These are phyloP conservation scores for Paraconiothyrium sp. DNA, from an alignment of 2,329 filamentous ascomycete species.

Conservation along the genomic window DNA sequence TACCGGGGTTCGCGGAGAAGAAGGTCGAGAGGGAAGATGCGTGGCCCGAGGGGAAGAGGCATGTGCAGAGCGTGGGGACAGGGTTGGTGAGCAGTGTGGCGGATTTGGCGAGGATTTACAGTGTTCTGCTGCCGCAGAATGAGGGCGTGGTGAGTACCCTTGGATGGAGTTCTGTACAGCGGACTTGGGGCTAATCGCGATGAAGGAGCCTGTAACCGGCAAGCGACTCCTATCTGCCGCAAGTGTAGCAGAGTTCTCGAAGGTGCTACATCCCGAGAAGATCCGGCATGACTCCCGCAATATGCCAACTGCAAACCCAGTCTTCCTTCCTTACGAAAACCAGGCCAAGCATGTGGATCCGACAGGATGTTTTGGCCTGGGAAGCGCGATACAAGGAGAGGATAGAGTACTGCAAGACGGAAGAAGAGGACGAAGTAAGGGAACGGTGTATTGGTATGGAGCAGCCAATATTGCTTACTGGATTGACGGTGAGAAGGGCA, in stretches of 20 bases:
- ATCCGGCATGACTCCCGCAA: slow-evolving; percentile 25
- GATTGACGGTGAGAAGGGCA: slow-evolving; percentile 33
- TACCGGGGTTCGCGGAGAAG: slow-evolving; percentile 23
- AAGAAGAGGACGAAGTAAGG: slow-evolving; percentile 29
- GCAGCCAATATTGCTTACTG: slow-evolving; percentile 36
- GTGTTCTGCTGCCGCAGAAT: slow-evolving; percentile 30
- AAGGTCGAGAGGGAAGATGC: slow-evolving; percentile 18
- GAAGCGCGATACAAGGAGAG: slow-evolving; percentile 62
- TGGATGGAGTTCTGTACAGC: background rate
- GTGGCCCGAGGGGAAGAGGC: slow-evolving; percentile 28
- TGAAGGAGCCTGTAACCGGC: slow-evolving; percentile 23
- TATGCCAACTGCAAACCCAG: slow-evolving; percentile 56
- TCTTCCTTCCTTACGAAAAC: slow-evolving; percentile 54
- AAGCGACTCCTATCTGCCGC: slow-evolving; percentile 22
- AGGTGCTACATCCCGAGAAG: slow-evolving; percentile 24
- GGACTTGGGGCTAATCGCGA: background rate
- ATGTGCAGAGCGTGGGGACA: slow-evolving; percentile 29
- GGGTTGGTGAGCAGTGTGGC: slow-evolving; percentile 28
- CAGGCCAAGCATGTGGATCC: slow-evolving; percentile 59
- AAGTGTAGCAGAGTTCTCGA: slow-evolving; percentile 24
- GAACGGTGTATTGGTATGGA: slow-evolving; percentile 39
- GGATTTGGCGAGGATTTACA: slow-evolving; percentile 28
- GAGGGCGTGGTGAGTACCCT: slow-evolving; percentile 17
- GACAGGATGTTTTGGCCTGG: slow-evolving; percentile 38
- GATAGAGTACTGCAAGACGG: slow-evolving; percentile 44